These are phyloP conservation scores for Zasmidium cellare DNA, from an alignment of 2,329 filamentous ascomycete species.

Conservation along the genomic window DNA sequence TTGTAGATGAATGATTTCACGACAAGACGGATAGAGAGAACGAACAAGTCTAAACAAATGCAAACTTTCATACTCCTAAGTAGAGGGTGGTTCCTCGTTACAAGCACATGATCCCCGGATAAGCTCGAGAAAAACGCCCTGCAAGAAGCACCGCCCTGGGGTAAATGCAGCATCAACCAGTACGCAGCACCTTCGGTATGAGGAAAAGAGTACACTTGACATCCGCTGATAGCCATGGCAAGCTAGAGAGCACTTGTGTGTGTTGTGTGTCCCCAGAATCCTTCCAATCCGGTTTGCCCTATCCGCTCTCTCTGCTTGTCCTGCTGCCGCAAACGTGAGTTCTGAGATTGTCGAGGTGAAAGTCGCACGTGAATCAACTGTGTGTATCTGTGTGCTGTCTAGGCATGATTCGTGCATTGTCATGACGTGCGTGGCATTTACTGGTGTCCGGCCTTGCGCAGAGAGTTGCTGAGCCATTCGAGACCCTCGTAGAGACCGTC, in stretches of 20 bases:
- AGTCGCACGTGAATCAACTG: slow-evolving; percentile 22
- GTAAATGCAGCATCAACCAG: slow-evolving; percentile 17
- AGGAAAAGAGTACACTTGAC: slow-evolving; percentile 21
- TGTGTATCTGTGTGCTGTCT: slow-evolving; percentile 16
- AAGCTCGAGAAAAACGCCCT: slow-evolving; percentile 14
- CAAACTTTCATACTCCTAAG: slow-evolving; percentile 21
- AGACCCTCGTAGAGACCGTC: slow-evolving; percentile 99
- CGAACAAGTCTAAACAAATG: slow-evolving; percentile 34
- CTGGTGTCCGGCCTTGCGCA: slow-evolving; percentile 55
- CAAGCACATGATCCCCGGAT: slow-evolving; percentile 16
- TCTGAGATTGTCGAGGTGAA: slow-evolving; percentile 18
- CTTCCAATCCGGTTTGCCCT: slow-evolving; percentile 10
- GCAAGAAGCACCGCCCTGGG: slow-evolving; percentile 14
- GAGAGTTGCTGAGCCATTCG: slow-evolving; percentile 59
- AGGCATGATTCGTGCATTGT: slow-evolving; percentile 21
- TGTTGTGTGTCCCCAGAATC: slow-evolving; percentile 3
- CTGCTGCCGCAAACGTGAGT: slow-evolving; percentile 28
- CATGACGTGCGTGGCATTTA: slow-evolving; percentile 27
- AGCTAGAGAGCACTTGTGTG: slow-evolving; percentile 16
- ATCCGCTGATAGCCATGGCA: slow-evolving; percentile 23
- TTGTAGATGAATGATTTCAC: background rate
- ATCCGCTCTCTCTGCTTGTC: slow-evolving; percentile 23
- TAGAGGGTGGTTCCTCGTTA: slow-evolving; percentile 8
- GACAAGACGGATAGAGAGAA: background rate
- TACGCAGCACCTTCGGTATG: slow-evolving; percentile 16